Evolutionary conservation across 768 basidiomycete species (phyloP).

Genomic region (Agrocybe praecox): DNA sequence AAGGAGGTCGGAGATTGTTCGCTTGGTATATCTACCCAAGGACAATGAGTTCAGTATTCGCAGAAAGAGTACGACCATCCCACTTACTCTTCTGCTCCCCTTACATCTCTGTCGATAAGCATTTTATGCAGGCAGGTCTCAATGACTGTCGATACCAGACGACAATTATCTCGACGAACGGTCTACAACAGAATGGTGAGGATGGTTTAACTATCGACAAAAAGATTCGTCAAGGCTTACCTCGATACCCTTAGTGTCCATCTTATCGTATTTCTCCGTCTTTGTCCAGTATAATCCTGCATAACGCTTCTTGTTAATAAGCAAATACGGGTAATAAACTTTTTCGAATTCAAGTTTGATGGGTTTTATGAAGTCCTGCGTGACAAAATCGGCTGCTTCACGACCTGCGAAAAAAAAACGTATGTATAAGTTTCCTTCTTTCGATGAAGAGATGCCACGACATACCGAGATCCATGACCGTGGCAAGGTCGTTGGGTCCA

Average conservation of each 20-base stretch:
- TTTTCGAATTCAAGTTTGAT: conserved; percentile 99
- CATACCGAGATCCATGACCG: conserved; percentile 90
- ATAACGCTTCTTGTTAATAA: conserved; percentile 99
- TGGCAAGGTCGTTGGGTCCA: conserved; percentile 82
- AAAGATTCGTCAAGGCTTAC: conserved; percentile 40
- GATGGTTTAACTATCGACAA: neutral
- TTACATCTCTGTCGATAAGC: conserved; percentile 93
- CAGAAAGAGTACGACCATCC: neutral
- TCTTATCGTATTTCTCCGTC: conserved; percentile 95
- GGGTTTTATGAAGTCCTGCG: conserved; percentile 87
- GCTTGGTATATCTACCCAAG: conserved; percentile 94
- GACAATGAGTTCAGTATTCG: no score
- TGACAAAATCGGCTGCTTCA: conserved; percentile 92
- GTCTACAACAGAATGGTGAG: conserved; percentile 56
- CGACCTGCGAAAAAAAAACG: conserved; percentile 54
- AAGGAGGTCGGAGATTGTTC: conserved; percentile 88
- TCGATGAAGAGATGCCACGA: neutral
- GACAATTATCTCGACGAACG: conserved; percentile 96
- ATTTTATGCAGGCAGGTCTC: conserved; percentile 98
- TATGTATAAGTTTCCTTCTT: neutral
- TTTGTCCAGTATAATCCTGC: conserved; percentile 98
- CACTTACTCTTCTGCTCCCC: conserved; percentile 89
- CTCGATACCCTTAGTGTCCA: conserved; percentile 99
- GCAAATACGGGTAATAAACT: conserved; percentile 96
- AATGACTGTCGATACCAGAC: conserved; percentile 97